Base-by-base conservation (phyloP, 352 stramenopile species). In the Plasmopara viticola region DNA sequence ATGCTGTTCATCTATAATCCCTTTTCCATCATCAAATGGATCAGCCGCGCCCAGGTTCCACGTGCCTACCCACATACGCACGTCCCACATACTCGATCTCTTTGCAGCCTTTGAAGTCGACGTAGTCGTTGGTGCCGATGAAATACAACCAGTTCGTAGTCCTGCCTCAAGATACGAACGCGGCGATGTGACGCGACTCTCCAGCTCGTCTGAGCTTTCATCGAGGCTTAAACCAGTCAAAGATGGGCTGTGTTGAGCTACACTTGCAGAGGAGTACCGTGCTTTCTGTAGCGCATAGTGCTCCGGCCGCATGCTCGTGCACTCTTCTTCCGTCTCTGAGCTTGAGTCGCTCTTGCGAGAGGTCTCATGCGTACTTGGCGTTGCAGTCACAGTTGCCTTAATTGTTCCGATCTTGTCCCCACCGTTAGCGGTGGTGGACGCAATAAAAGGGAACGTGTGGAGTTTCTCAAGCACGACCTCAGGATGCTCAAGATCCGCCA, bases 31-130 rank as follows among this genome's bases (percentile, higher is more conserved):
- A 5, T 74, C 72, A 47, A 94, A 91, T 10, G 82, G 84, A 46
- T 94, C 85, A 7, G 80, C 70, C 0, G 82, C 83, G 2, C 79
- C 81, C 66, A 95, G 86, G 62, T 95, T 95, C 85, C 85, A 95
- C 18, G 79, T 86, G 5, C 85, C 85, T 5, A 87, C 74, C 84
- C 83, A 95, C 46, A 95, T 70, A 9, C 75, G 68, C 6, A 92
- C 72, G 48, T 92, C 78, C 10, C 53, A 60, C 33, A 50, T 66
- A 37, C 55, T 81, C 13, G 56, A 38, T 30, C 74, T 66, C 52
- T 84, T 76, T 10, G 44, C 31, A 31, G 57, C 45, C n/a, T 49
- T 60, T 33, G 60, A 42, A 5, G 56, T 30, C 1, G 60, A 39
- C 2, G 57, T 66, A 18, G 45, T 48, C 14, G 41, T 63, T 9